These are phyloP conservation scores for Kwoniella dendrophila DNA, from an alignment of 768 basidiomycete genomes.

Conservation along the genomic window DNA sequence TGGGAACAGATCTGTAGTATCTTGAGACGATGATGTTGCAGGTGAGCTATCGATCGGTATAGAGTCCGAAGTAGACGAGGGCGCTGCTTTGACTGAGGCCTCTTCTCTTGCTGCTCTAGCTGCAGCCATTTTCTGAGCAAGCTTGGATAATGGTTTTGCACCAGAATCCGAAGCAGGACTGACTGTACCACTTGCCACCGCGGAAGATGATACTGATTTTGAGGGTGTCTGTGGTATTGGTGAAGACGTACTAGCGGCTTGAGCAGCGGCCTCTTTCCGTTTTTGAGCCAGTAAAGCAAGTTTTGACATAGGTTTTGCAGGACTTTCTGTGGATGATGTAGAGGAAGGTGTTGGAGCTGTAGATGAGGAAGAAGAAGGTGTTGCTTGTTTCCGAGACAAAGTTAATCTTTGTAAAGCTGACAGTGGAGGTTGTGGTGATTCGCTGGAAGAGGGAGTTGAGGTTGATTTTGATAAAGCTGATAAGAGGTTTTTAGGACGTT, in stretches of 20 bases:
- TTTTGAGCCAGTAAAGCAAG: slow-evolving; percentile 54
- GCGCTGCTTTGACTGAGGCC: slow-evolving; percentile 7
- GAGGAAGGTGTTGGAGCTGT: not conserved
- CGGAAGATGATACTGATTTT: slow-evolving; percentile 6
- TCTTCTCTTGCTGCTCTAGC: slow-evolving; percentile 47
- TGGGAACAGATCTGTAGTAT: slow-evolving; percentile 26
- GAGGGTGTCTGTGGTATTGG: slow-evolving; percentile 16
- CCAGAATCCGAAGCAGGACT: slow-evolving; percentile 43
- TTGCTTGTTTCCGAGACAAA: slow-evolving; percentile 58
- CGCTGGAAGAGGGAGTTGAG: slow-evolving; percentile 5
- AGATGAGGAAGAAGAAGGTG: slow-evolving; percentile 25
- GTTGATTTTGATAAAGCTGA: slow-evolving; percentile 3
- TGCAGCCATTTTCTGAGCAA: slow-evolving; percentile 54
- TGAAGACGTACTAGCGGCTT: slow-evolving; percentile 44
- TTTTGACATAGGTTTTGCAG: slow-evolving; percentile 51
- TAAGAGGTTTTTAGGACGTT: slow-evolving; percentile 33
- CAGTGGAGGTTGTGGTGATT: slow-evolving; percentile 34
- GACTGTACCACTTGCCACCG: slow-evolving; percentile 1
- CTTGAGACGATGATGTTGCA: not conserved
- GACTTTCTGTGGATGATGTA: not conserved
- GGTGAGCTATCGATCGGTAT: not conserved
- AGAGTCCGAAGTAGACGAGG: not conserved
- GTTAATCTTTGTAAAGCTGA: slow-evolving; percentile 59
- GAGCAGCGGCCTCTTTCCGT: slow-evolving; percentile 45
- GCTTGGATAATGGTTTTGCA: slow-evolving; percentile 57